Conservation (phyloP, 116 monocot species). For the Zostera marina region DNA sequence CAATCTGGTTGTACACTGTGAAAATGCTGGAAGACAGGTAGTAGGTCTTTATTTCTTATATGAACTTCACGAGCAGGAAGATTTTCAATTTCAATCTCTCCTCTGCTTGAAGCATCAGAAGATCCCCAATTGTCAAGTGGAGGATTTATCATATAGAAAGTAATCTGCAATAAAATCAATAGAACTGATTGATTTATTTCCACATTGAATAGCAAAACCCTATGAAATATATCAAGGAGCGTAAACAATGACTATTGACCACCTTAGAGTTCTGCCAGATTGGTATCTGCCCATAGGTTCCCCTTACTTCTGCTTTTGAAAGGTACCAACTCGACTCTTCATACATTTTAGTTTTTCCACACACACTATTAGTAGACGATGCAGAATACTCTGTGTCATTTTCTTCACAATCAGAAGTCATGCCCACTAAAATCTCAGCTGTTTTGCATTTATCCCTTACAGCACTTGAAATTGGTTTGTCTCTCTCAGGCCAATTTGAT, state of each 20-base stretch:
- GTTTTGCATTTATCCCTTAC: slow-evolving; percentile 1
- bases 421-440: slow-evolving; percentile 22
- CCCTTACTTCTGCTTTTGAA: slow-evolving; percentile 87
- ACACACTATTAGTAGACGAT: slow-evolving; percentile 20
- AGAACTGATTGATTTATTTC: neutral
- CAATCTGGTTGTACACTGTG: slow-evolving; percentile 26
- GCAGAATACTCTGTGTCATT: slow-evolving; percentile 18
- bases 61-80: slow-evolving; percentile 47
- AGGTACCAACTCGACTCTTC: slow-evolving; percentile 63
- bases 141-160: slow-evolving; percentile 45
- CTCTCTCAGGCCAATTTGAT: slow-evolving; percentile 85
- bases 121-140: slow-evolving; percentile 8
- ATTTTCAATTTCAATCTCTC: slow-evolving; percentile 83
- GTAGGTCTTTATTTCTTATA: slow-evolving; percentile 58
- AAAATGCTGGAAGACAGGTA: slow-evolving; percentile 78
- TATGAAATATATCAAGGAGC: neutral
- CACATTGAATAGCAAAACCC: neutral
- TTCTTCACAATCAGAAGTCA: slow-evolving; percentile 34
- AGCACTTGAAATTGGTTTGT: slow-evolving; percentile 36
- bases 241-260: neutral
- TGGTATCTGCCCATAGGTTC: slow-evolving; percentile 49
- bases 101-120: slow-evolving; percentile 19
- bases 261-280: slow-evolving; percentile 93
- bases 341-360: slow-evolving; percentile 29
- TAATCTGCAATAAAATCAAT: slow-evolving; percentile 43